These are phyloP conservation scores for Colletotrichum siamense DNA, from an alignment of 2,329 filamentous ascomycete genomes.

Conservation along the genomic window DNA sequence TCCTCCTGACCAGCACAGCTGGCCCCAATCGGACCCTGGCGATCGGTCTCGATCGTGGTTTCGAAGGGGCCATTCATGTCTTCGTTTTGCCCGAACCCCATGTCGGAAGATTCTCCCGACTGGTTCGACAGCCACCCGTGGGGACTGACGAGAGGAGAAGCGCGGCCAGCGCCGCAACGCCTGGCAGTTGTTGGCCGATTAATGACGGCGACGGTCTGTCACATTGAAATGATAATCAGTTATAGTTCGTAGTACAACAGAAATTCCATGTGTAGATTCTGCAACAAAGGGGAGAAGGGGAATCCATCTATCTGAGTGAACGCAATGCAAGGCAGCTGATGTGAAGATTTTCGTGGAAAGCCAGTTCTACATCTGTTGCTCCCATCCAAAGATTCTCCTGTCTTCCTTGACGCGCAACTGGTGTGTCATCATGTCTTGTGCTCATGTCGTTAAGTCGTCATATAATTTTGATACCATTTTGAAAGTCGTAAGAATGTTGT, in stretches of 20 bases:
- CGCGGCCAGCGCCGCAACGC: not conserved
- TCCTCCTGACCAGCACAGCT: not conserved
- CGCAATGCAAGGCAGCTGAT: conserved; percentile 8
- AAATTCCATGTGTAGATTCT: conserved; percentile 25
- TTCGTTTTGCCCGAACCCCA: conserved; percentile 1
- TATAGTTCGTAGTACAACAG: conserved; percentile 32
- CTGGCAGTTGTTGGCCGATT: conserved; percentile 17
- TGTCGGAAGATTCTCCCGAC: not conserved
- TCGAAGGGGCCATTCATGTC: not conserved
- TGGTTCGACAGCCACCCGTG: not conserved
- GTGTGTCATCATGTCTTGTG: not conserved
- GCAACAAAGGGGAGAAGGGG: not conserved
- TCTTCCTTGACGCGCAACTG: not conserved
- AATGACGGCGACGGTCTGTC: conserved; percentile 45
- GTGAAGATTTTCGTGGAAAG: not conserved
- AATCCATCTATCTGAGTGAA: conserved; percentile 19
- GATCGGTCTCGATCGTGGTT: not conserved
- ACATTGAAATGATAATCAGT: conserved; percentile 46
- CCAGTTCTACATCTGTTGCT: not conserved
- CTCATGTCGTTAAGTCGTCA: not conserved
- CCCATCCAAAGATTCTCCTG: not conserved
- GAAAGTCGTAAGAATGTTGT: not conserved
- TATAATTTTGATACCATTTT: not conserved
- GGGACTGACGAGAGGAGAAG: not conserved
- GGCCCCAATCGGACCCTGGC: conserved; percentile 8